Evolutionary conservation across 192 early-diverging fungal species (phyloP).

Genomic region (Fimicolochytrium jonesii): DNA sequence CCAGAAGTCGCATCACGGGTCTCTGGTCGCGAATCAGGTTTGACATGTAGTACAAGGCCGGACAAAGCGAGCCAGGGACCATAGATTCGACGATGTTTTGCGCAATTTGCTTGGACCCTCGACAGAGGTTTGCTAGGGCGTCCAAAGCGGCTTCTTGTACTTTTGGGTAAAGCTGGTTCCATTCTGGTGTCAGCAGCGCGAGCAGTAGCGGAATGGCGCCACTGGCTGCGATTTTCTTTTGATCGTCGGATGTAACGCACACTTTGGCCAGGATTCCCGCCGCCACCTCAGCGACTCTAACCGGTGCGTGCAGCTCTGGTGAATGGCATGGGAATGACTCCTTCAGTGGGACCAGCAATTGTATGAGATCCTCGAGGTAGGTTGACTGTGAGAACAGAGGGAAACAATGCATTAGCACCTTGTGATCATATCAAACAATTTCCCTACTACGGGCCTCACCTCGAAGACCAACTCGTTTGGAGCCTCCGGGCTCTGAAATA

Average conservation of each 20-base stretch:
- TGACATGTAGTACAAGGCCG: no score
- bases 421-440: constrained; percentile 5
- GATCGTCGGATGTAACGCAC: constrained; percentile 56
- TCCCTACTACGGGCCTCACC: constrained; percentile 1
- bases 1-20: constrained; percentile 63
- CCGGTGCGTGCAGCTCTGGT: background rate
- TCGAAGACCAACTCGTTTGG: constrained; percentile 17
- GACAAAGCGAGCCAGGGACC: no score
- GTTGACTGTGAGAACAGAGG: background rate
- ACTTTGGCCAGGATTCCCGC: constrained; percentile 61
- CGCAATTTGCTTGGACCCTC: no score
- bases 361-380: constrained; percentile 14
- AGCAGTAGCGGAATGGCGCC: constrained; percentile 58
- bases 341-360: constrained; percentile 4
- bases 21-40: constrained; percentile 62
- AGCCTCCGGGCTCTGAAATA: constrained; percentile 54
- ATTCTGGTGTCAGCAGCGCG: constrained; percentile 49
- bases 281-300: constrained; percentile 61
- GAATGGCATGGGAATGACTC: background rate
- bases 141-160: constrained; percentile 77
- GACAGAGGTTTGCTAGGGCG: constrained; percentile 63
- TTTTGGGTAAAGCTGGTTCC: constrained; percentile 44
- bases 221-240: constrained; percentile 49
- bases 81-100: no score
- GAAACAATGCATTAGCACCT: no score